Evolutionary conservation across 1,284 basidiomycete species (phyloP).

Genomic region (Bondarzewia mesenterica): DNA sequence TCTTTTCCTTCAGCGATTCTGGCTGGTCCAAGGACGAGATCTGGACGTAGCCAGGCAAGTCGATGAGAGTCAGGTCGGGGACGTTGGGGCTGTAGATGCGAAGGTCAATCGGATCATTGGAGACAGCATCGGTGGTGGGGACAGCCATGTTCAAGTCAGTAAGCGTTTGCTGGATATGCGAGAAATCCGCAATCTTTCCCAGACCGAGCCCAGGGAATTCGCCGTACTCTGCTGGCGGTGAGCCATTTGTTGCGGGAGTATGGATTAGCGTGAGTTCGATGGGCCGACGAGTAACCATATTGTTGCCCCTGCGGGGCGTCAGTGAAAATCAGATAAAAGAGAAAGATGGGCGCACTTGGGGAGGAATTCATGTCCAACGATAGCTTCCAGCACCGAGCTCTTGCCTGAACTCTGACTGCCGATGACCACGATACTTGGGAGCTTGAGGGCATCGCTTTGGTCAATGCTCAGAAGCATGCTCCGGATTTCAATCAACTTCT

Average conservation of each 20-base stretch:
- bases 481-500: slow-evolving; percentile 94
- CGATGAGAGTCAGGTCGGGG: slow-evolving; percentile 95
- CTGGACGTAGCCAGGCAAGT: slow-evolving; percentile 96
- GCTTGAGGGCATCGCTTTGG: slow-evolving; percentile 87
- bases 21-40: slow-evolving; percentile 94
- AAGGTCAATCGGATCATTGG: slow-evolving; percentile 92
- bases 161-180: slow-evolving; percentile 85
- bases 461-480: slow-evolving; percentile 92
- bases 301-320: slow-evolving; percentile 69
- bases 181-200: slow-evolving; percentile 85
- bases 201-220: slow-evolving; percentile 89
- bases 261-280: slow-evolving; percentile 97
- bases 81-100: slow-evolving; percentile 94
- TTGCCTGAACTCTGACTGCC: slow-evolving; percentile 98
- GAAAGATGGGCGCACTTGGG: slow-evolving; percentile 69
- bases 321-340: slow-evolving; percentile 1
- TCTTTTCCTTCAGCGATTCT: slow-evolving; percentile 90
- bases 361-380: slow-evolving; percentile 97
- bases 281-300: slow-evolving; percentile 98
- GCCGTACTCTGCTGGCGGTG: slow-evolving; percentile 77
- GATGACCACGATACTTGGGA: slow-evolving; percentile 97
- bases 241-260: slow-evolving; percentile 56
- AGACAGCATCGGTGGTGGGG: slow-evolving; percentile 82
- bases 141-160: slow-evolving; percentile 95
- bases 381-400: slow-evolving; percentile 93